Conservation (phyloP, 129 eudicot genomes). For the Helichrysum umbraculigerum region DNA sequence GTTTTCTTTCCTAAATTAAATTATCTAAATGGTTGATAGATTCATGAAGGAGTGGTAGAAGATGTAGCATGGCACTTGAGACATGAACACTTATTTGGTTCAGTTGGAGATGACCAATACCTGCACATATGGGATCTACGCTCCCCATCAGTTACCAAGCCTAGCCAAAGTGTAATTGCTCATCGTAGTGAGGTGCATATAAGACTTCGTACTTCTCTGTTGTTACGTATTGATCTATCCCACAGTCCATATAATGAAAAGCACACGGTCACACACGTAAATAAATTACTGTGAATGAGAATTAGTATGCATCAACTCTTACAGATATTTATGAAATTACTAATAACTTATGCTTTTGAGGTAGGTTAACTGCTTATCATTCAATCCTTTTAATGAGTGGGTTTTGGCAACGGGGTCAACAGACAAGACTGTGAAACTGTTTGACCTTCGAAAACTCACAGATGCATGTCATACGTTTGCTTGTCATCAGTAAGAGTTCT, state of each 20-base stretch:
- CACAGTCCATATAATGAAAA: background rate
- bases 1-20: no score
- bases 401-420: conserved; percentile 94
- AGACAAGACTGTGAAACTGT: conserved; percentile 84
- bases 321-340: background rate
- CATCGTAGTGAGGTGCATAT: conserved; percentile 82
- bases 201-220: background rate
- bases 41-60: conserved; percentile 84
- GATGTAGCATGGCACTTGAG: conserved; percentile 93
- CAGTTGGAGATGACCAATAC: conserved; percentile 87
- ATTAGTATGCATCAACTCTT: background rate
- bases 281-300: background rate
- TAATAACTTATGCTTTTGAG: background rate
- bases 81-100: conserved; percentile 82
- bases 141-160: conserved; percentile 52
- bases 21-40: conserved; percentile 27
- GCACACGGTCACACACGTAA: background rate
- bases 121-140: conserved; percentile 86
- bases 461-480: conserved; percentile 78
- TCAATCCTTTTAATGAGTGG: conserved; percentile 97
- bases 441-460: conserved; percentile 74
- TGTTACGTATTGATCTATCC: background rate
- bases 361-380: conserved; percentile 87
- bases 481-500: conserved; percentile 70
- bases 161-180: conserved; percentile 72